Base-by-base conservation (phyloP, 371 early-diverging fungal genomes). In the Dichotomocladium elegans region DNA sequence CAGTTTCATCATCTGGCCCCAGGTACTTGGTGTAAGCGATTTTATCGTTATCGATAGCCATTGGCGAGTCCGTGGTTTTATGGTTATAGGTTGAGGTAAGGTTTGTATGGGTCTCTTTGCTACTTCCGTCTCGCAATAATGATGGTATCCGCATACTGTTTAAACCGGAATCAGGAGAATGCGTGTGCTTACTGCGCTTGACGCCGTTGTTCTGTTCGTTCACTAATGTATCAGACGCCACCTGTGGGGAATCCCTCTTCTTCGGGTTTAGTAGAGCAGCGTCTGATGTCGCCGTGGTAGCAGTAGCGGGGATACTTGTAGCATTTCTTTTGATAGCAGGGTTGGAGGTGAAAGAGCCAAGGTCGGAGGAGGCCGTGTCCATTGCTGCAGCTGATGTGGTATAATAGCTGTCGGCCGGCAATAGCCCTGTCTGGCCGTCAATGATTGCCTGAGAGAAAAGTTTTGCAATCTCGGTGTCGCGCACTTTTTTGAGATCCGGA, bases 401-500 rank as follows among this genome's bases (percentile, higher is more conserved):
- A 15, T 37, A 37, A 15, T 37, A 37, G 37, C 17, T 21, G 15
- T 37, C 37, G n/a, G n/a, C 37, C n/a, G 37, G 37, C 10, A 37
- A 37, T 6, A 37, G 37, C 1, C 14, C 4, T 17, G 37, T 37
- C 15, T 51, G 51, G 6, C 51, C 34, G 28, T 28, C 25, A 10
- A 51, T 21, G 6, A 41, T 40, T 2, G 51, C 33, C 26, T 58
- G 46, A 9, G 53, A 58, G 53, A 72, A 68, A 1, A 41, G 15
- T 17, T 48, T 54, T 10, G 61, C 67, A 11, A 68, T 47, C 12
- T 60, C 57, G 2, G 55, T 44, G 31, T 68, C 61, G 2, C 57
- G 22, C 9, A 61, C 43, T 29, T 63, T 72, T 40, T 68, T 72
- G 12, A 59, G 31, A 34, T 72, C 72, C 2, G 31, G 41, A 26